phyloP scores from a whole-genome alignment of 2,329 filamentous ascomycete genomes.

The Macrophomina phaseolina region DNA sequence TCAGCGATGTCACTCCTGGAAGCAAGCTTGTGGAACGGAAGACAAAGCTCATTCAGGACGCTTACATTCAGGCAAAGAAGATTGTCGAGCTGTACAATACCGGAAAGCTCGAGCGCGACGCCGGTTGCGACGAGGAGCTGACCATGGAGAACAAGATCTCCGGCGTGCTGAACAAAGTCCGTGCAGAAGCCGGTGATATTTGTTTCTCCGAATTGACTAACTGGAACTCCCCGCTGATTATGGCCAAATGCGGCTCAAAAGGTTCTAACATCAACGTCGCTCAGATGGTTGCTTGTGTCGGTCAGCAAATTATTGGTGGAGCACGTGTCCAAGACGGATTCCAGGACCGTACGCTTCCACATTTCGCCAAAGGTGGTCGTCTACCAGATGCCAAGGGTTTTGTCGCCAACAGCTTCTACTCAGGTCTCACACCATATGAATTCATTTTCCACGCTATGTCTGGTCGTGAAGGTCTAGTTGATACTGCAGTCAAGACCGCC shows the following conservation, averaged over 20 bases:
- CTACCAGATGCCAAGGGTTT: conserved; percentile 97
- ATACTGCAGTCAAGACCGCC: conserved; percentile 98
- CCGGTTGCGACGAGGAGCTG: conserved; percentile 89
- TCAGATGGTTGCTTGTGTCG: conserved; percentile 97
- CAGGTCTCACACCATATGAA: conserved; percentile 85
- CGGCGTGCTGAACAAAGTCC: conserved; percentile 88
- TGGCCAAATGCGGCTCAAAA: conserved; percentile 97
- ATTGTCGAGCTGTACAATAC: conserved; percentile 80
- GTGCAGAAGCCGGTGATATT: conserved; percentile 86
- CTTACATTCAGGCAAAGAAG: conserved; percentile 82
- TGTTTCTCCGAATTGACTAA: conserved; percentile 89
- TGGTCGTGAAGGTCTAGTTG: conserved; percentile 95
- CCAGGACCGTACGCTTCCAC: conserved; percentile 90
- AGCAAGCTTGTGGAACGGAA: conserved; percentile 73
- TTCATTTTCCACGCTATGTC: conserved; percentile 99
- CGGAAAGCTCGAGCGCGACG: conserved; percentile 81
- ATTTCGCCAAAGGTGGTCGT: conserved; percentile 91
- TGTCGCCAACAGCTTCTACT: conserved; percentile 96
- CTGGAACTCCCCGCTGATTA: conserved; percentile 91
- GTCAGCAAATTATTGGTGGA: conserved; percentile 96
- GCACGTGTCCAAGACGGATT: conserved; percentile 94
- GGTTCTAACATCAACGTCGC: conserved; percentile 98
- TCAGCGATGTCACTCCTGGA: conserved; percentile 90
- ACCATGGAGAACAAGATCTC: conserved; percentile 91
- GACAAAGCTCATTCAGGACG: conserved; percentile 73